Conservation (phyloP, 73 alveolate genomes). For the Symbiodinium natans region DNA sequence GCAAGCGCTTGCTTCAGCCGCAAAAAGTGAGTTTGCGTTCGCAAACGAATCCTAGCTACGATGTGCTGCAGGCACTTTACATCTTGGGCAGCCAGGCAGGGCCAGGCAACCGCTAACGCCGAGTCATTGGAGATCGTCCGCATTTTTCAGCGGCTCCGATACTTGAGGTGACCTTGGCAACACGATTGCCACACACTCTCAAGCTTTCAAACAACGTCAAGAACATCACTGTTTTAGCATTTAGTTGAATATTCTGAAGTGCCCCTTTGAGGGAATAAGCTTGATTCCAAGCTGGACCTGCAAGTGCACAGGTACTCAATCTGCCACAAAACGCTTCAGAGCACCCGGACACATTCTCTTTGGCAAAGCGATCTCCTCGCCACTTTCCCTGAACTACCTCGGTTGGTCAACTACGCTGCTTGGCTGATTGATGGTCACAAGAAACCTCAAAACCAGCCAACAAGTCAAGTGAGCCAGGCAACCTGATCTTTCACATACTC, state of each 20-base stretch:
- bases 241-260: too few relatives aligned
- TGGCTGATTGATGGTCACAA: not conserved
- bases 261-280: too few relatives aligned
- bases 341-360: conserved; percentile 46
- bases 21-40: not conserved
- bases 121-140: not conserved
- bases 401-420: too few relatives aligned
- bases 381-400: conserved; percentile 75
- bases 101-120: too few relatives aligned
- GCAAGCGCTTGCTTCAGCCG: conserved; percentile 4
- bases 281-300: too few relatives aligned
- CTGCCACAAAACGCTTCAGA: not conserved
- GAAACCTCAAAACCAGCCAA: not conserved
- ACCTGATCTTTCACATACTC: conserved; percentile 88
- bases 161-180: not conserved
- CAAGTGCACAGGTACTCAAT: too few relatives aligned
- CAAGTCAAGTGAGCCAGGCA: not conserved
- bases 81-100: not conserved
- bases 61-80: not conserved
- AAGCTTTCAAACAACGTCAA: too few relatives aligned
- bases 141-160: conserved; percentile 15
- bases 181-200: too few relatives aligned
- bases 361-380: conserved; percentile 82
- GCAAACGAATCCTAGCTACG: not conserved
- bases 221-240: too few relatives aligned